These are phyloP conservation scores for Adansonia grandidieri DNA, from an alignment of 441 rosid species.

Conservation along the genomic window DNA sequence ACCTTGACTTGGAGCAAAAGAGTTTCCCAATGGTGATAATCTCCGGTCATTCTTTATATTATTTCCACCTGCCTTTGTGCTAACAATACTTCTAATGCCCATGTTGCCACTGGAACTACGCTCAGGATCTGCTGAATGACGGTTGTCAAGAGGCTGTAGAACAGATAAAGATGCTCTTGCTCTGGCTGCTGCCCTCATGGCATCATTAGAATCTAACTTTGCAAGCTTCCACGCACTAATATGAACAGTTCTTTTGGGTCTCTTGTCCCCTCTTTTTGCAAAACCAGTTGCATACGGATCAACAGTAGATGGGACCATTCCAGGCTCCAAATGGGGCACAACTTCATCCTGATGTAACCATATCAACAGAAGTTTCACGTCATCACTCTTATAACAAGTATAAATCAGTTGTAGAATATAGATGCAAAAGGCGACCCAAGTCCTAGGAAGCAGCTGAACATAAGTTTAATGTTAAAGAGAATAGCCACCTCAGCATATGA, in stretches of 20 bases:
- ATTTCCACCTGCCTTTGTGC: slow-evolving; percentile 59
- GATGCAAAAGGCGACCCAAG: not conserved
- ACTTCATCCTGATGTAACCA: slow-evolving; percentile 58
- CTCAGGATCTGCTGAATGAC: slow-evolving; percentile 50
- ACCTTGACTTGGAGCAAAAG: slow-evolving; percentile 77
- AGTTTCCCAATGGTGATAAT: slow-evolving; percentile 54
- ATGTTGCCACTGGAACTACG: slow-evolving; percentile 53
- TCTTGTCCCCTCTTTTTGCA: slow-evolving; percentile 48
- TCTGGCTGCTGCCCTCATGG: slow-evolving; percentile 66
- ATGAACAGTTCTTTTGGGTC: slow-evolving; percentile 51
- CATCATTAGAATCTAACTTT: slow-evolving; percentile 63
- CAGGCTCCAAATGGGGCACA: slow-evolving; percentile 69
- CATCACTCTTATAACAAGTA: not conserved
- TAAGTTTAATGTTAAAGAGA: not conserved
- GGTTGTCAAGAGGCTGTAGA: slow-evolving; percentile 52
- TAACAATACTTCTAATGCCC: slow-evolving; percentile 62
- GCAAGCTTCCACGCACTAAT: slow-evolving; percentile 75
- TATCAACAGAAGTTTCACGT: slow-evolving; percentile 12
- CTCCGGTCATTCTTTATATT: slow-evolving; percentile 53
- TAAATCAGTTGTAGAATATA: not conserved
- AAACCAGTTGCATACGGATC: slow-evolving; percentile 69
- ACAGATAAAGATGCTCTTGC: slow-evolving; percentile 79
- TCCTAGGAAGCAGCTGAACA: not conserved
- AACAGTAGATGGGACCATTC: slow-evolving; percentile 71
- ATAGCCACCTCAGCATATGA: not conserved